Base-by-base conservation (phyloP, 345 rosid genomes). In the Eucalyptus guilfoylei region DNA sequence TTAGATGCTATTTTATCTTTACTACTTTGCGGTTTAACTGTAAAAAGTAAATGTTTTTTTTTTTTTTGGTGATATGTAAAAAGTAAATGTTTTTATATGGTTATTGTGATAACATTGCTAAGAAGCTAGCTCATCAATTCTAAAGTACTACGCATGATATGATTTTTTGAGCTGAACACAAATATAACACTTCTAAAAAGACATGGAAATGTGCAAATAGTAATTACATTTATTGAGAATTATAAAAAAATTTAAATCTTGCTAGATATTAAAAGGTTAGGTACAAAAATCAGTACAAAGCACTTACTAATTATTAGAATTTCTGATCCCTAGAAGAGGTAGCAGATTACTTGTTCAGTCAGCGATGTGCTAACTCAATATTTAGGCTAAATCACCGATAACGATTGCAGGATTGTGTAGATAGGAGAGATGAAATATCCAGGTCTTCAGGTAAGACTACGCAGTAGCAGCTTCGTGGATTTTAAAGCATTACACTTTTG, bases 321-420 rank as follows among this genome's bases (percentile, higher is more conserved):
- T 55, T 55, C 62, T 24, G 6, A 55, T 55, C 62, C 62, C 30
- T 55, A 55, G 62, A 55, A 55, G 62, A 55, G 6, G 28, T 0
- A 24, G 62, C 30, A 4, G 28, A 55, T 23, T 24, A 24, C 13
- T 54, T 23, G 60, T 54, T 23, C 28, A 55, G 28, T 55, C 3
- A 55, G 60, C 28, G 28, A 55, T 55, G 60, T 23, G 60, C 28
- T 23, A 55, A 55, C 60, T 55, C 28, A 23, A 28, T 55, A 55
- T 55, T 55, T 55, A 23, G 0, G 2, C 6, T 55, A 55, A 55
- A 55, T 55, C 28, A 23, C 60, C 3, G 0, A 23, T 55, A 55
- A 0, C 1, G 60, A 0, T 55, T 21, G 60, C 6, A 55, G 60
- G 1, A 23, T 0, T 2, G 28, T 9, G 60, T 2, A 55, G 60